Evolutionary conservation across 495 filamentous ascomycete genomes (phyloP).

Genomic region (Bombardia bombarda): DNA sequence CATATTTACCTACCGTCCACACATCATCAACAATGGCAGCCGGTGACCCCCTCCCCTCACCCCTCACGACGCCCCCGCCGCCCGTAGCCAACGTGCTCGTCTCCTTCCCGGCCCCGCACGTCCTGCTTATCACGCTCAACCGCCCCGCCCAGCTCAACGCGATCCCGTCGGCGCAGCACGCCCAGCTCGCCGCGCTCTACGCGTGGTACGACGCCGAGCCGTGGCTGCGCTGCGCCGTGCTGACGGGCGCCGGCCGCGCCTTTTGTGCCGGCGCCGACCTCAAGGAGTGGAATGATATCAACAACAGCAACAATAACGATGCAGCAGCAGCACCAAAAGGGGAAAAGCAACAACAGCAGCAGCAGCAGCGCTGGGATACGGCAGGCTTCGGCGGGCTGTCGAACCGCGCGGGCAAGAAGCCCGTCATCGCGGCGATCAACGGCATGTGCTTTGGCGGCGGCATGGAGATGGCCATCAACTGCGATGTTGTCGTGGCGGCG

Average conservation of each 20-base stretch:
- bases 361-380: constrained; percentile 3
- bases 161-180: constrained; percentile 42
- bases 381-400: constrained; percentile 43
- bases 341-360: constrained; percentile 19
- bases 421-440: constrained; percentile 74
- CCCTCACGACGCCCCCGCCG: constrained; percentile 22
- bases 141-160: constrained; percentile 52
- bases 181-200: constrained; percentile 43
- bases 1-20: not conserved
- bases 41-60: constrained; percentile 8
- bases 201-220: constrained; percentile 53
- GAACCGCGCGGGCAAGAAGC: constrained; percentile 50
- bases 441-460: constrained; percentile 70
- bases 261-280: constrained; percentile 55
- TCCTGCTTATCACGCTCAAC: constrained; percentile 57
- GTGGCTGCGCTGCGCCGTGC: constrained; percentile 43
- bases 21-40: too few species aligned
- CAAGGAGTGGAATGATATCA: constrained; percentile 36
- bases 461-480: constrained; percentile 67
- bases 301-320: constrained; percentile 36
- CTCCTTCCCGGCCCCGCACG: constrained; percentile 46
- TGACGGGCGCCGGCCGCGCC: constrained; percentile 47
- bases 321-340: constrained; percentile 1
- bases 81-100: constrained; percentile 34
- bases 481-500: constrained; percentile 61